A percentile compares a stretch with the other conserved stretches of the same genome.
Evolutionary conservation across 352 stramenopile genomes (phyloP).

Genomic region (Globisporangium parvum): DNA sequence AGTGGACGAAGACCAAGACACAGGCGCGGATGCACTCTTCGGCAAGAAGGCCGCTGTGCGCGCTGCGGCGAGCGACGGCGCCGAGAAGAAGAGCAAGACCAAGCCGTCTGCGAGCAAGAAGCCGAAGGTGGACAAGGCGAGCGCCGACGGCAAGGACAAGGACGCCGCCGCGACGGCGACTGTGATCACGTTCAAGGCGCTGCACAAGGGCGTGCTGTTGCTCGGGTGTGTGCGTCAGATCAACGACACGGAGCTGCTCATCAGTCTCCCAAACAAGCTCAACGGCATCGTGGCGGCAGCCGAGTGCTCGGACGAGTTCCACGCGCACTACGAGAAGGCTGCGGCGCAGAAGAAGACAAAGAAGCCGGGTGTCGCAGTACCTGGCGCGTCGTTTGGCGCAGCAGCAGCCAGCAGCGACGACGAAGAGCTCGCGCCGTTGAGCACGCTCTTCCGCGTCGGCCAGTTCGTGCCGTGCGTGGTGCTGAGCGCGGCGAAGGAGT

Average conservation of each 20-base stretch:
- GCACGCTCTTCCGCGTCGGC: conserved; percentile 57
- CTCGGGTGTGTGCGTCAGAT: conserved; percentile 89
- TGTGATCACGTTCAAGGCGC: conserved; percentile 61
- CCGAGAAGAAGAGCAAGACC: conserved; percentile 13
- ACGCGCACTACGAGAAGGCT: conserved; percentile 21
- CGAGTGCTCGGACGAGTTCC: conserved; percentile 81
- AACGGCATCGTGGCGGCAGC: conserved; percentile 85
- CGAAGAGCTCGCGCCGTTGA: conserved; percentile 38
- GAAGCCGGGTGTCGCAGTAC: conserved; percentile 7
- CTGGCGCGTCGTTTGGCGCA: conserved; percentile 4
- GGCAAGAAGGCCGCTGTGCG: conserved; percentile 60
- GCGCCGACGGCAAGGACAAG: conserved; percentile 15
- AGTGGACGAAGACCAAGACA: conserved; percentile 22
- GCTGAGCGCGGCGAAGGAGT: conserved; percentile 61
- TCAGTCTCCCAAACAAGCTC: conserved; percentile 92
- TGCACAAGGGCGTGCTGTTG: conserved; percentile 67
- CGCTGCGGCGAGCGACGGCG: conserved; percentile 9
- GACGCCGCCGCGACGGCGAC: conserved; percentile 18
- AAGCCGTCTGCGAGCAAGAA: conserved; percentile 14
- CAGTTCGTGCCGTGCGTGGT: conserved; percentile 87
- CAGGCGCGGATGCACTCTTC: conserved; percentile 60
- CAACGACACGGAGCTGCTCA: conserved; percentile 70
- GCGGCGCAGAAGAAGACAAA: conserved; percentile 25
- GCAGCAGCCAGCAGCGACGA: conserved; percentile 13
- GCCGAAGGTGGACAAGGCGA: conserved; percentile 19